Evolutionary conservation across 179 eudicot genomes (phyloP), one percentile per base, ranked within the genome.

Genomic region (Carnegiea gigantea): DNA sequence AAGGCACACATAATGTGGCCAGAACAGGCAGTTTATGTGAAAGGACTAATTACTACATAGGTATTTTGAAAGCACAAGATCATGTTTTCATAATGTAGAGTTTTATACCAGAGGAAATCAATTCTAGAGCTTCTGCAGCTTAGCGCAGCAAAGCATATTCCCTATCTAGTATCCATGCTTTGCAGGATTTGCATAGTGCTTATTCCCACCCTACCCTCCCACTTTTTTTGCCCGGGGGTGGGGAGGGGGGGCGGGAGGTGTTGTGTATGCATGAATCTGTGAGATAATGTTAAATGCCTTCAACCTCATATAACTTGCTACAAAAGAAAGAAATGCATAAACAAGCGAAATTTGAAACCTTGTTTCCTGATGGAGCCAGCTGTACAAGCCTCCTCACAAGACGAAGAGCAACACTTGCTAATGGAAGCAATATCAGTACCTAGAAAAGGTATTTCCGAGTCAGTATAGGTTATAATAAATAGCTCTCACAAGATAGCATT

Each of bases 371-470:
- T 59, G 99, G 99, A 40, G 92, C 91, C 87, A 94, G 83, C 53
- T 95, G 90, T 78, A 94, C 88, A 80, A 95, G 87, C 90, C 91
- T 90, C 90, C 86, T 92, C 65, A 95, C 89, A 59, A 92, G 79
- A 44, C 98, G 92, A 44, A 82, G 87, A 72, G 98, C 98, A 86
- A 94, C 87, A 84, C 96, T 93, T 78, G 93, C 93, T 24, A 93
- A 79, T 21, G 99, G 99, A 83, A 95, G 88, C 77, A 97, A 88
- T 82, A 97, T 85, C 87, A 96, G 80, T 79, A 96, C 92, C 99
- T 96, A 80, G 64, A 79, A 83, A 54, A 59, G 49, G 51, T 67
- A 75, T 13, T 10, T 82, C 44, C 9, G 38, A 75, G 76, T 86
- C 36, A 81, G 57, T 1, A 51, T 51, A 9, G 17, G 17, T 51